phyloP scores from a whole-genome alignment of 163 green algal genomes.

The Volvox carteri region DNA sequence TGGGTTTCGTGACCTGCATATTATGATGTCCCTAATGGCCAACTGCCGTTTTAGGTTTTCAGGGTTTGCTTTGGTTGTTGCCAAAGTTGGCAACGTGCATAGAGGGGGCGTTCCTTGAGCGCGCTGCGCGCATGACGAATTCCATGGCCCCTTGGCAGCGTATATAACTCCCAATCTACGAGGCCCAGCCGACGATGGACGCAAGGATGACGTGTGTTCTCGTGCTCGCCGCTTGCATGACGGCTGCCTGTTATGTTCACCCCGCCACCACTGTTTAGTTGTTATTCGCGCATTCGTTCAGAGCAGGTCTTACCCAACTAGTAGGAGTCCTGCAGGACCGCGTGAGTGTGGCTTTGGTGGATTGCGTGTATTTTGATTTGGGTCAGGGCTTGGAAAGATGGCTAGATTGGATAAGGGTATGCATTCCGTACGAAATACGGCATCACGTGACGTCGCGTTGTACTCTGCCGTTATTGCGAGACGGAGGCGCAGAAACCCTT shows the following conservation, averaged over 20 bases:
- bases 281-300: not conserved
- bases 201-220: not conserved
- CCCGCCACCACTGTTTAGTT: not conserved
- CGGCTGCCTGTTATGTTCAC: not conserved
- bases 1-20: not conserved
- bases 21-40: conserved; percentile 2
- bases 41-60: not conserved
- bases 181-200: not conserved
- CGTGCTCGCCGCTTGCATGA: not conserved
- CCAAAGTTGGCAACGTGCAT: not conserved
- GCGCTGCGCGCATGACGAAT: too few species aligned
- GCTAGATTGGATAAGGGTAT: too few species aligned
- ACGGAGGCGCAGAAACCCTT: too few species aligned
- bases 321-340: not conserved
- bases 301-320: not conserved
- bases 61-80: not conserved
- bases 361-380: too few species aligned
- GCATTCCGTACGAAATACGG: too few species aligned
- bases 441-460: too few species aligned
- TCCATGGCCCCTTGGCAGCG: too few species aligned
- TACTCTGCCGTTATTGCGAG: too few species aligned
- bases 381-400: not conserved
- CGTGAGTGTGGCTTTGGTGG: not conserved
- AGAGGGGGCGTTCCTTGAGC: not conserved
- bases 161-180: not conserved